Evolutionary conservation across 83 land plant species (phyloP).

Genomic region (Diphasiastrum complanatum): DNA sequence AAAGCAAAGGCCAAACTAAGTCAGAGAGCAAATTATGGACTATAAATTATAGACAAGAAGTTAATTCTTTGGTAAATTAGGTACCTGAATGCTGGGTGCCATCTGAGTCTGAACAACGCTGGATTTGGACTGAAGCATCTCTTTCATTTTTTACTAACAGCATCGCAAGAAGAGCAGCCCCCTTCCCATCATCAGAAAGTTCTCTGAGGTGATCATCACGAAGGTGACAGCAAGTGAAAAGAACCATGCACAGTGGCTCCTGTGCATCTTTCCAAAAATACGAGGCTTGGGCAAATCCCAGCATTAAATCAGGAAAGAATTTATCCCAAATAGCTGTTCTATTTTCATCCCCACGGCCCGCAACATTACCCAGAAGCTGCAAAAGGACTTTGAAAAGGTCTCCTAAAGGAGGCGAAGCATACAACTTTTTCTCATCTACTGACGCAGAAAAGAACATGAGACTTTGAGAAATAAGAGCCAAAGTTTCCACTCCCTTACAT

Average conservation of each 20-base stretch:
- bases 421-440: not conserved
- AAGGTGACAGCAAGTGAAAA: constrained; percentile 22
- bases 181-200: constrained; percentile 11
- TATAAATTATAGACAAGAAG: too few species aligned
- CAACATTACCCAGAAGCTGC: constrained; percentile 29
- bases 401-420: not conserved
- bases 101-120: too few species aligned
- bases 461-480: not conserved
- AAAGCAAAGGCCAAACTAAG: too few species aligned
- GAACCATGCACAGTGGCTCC: constrained; percentile 26
- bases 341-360: constrained; percentile 22
- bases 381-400: constrained; percentile 18
- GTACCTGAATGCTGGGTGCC: too few species aligned
- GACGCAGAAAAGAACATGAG: not conserved
- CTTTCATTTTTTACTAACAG: constrained; percentile 3
- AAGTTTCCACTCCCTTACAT: constrained; percentile 9
- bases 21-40: too few species aligned
- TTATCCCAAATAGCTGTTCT: constrained; percentile 17
- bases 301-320: constrained; percentile 17
- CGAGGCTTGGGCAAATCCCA: constrained; percentile 3
- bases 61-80: too few species aligned
- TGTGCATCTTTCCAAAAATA: not conserved
- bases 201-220: constrained; percentile 11
- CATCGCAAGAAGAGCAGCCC: constrained; percentile 3
- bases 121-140: too few species aligned